Evolutionary conservation across 2,329 filamentous ascomycete species (phyloP).

Genomic region (Neofusicoccum sp.): DNA sequence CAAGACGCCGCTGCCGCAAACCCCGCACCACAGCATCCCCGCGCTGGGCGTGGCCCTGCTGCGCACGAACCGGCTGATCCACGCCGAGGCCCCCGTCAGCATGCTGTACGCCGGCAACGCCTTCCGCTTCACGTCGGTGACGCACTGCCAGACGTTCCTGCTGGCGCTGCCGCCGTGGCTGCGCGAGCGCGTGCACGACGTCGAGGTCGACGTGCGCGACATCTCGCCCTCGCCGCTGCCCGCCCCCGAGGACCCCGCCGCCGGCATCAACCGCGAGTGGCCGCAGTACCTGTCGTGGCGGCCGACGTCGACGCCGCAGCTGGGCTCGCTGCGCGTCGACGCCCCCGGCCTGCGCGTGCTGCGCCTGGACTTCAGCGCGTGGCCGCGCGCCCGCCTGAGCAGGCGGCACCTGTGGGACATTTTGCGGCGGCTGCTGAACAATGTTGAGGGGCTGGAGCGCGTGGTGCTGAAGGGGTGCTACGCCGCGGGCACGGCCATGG

Average conservation of each 20-base stretch:
- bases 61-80: slow-evolving; percentile 39
- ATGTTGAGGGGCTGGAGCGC: slow-evolving; percentile 34
- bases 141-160: slow-evolving; percentile 36
- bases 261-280: slow-evolving; percentile 36
- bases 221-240: slow-evolving; percentile 25
- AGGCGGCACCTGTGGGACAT: slow-evolving; percentile 37
- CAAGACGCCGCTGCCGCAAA: slow-evolving; percentile 8
- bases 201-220: slow-evolving; percentile 41
- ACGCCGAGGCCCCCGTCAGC: slow-evolving; percentile 36
- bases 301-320: slow-evolving; percentile 23
- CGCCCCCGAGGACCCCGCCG: slow-evolving; percentile 19
- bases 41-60: slow-evolving; percentile 34
- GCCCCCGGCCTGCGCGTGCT: slow-evolving; percentile 37
- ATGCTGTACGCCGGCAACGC: slow-evolving; percentile 37
- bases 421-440: slow-evolving; percentile 32
- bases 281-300: slow-evolving; percentile 37
- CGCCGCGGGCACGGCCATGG: slow-evolving; percentile 36
- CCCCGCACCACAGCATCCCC: slow-evolving; percentile 20
- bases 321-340: slow-evolving; percentile 32
- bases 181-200: slow-evolving; percentile 31
- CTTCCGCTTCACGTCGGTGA: slow-evolving; percentile 41
- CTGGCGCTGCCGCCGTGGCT: slow-evolving; percentile 27
- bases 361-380: slow-evolving; percentile 39
- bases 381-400: slow-evolving; percentile 35
- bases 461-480: slow-evolving; percentile 35